phyloP scores from a whole-genome alignment of 441 rosid species.

The Codiaeum variegatum region DNA sequence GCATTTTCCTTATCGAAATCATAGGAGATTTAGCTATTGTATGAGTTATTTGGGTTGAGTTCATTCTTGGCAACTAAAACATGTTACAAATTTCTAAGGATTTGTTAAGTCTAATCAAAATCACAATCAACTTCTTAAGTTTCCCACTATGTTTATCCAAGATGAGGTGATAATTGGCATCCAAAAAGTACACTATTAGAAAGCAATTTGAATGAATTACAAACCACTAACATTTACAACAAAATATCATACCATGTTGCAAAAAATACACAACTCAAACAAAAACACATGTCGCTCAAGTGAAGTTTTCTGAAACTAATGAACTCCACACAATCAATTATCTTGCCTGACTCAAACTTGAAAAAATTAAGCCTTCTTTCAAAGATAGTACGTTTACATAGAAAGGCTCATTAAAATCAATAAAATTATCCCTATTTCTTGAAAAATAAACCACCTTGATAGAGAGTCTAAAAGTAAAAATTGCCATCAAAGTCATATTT shows the following conservation, averaged over 20 bases:
- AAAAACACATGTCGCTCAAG: slow-evolving; percentile 49
- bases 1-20: no score
- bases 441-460: no score
- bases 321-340: no score
- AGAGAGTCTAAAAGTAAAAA: slow-evolving; percentile 52
- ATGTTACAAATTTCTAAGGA: not conserved
- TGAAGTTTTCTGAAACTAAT: no score
- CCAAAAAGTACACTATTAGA: not conserved
- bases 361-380: no score
- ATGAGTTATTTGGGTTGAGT: no score
- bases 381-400: slow-evolving; percentile 26
- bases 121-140: slow-evolving; percentile 6
- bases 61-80: not conserved
- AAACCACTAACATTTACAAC: not conserved
- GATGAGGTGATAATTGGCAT: not conserved
- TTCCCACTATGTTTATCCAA: not conserved
- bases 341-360: no score
- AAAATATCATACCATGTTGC: not conserved
- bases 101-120: not conserved
- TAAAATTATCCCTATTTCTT: no score
- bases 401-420: slow-evolving; percentile 24
- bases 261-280: not conserved
- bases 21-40: no score
- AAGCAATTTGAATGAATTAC: not conserved
- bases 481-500: not conserved